Conservation (phyloP, 352 stramenopile genomes). For the Globisporangium splendens region DNA sequence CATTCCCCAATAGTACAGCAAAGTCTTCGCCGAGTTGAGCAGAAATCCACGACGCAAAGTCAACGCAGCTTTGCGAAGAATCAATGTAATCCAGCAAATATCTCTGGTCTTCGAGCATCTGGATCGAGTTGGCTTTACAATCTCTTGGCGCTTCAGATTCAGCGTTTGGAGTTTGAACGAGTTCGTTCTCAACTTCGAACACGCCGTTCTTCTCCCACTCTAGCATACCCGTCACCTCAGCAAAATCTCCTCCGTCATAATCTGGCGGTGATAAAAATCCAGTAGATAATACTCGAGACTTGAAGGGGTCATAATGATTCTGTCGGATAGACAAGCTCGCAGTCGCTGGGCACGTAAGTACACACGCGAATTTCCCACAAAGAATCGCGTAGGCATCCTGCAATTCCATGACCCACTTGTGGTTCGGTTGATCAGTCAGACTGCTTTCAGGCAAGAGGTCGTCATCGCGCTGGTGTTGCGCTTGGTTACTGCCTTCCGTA, state of each 20-base stretch:
- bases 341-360: neutral
- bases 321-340: neutral
- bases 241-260: neutral
- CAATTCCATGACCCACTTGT: constrained; percentile 48
- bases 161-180: constrained; percentile 10
- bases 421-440: neutral
- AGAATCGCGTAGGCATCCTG: constrained; percentile 39
- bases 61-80: neutral
- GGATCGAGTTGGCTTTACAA: neutral
- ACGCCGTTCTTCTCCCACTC: constrained; percentile 42
- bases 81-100: constrained; percentile 1
- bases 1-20: neutral
- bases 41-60: neutral
- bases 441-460: neutral
- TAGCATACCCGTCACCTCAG: constrained; percentile 22
- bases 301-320: neutral
- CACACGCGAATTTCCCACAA: constrained; percentile 37
- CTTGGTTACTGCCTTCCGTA: constrained; percentile 24
- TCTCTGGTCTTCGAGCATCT: neutral
- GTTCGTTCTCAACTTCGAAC: constrained; percentile 55
- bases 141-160: neutral
- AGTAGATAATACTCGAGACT: neutral
- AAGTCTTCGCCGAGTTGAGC: neutral
- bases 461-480: constrained; percentile 13
- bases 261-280: neutral